Conservation (phyloP, 371 early-diverging fungal genomes). For the Zychaea mexicana region DNA sequence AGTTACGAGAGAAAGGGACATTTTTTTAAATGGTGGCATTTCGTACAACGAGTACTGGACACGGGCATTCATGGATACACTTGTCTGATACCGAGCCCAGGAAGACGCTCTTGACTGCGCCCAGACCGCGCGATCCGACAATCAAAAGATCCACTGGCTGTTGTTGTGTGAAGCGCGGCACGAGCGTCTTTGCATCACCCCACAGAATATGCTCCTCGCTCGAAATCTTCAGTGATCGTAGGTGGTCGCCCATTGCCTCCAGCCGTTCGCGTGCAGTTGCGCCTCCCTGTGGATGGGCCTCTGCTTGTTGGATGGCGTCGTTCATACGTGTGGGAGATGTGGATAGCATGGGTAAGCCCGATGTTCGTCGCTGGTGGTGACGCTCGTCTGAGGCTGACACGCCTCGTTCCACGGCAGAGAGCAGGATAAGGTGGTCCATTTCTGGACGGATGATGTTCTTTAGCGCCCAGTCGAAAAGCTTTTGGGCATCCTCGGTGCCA, state of each 20-base stretch:
- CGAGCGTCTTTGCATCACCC: constrained; percentile 42
- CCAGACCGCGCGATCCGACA: constrained; percentile 52
- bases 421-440: constrained; percentile 45
- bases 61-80: constrained; percentile 50
- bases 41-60: constrained; percentile 53
- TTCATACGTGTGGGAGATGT: constrained; percentile 27
- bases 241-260: constrained; percentile 30
- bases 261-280: constrained; percentile 33
- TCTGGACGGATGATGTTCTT: constrained; percentile 44
- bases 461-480: constrained; percentile 50
- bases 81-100: constrained; percentile 54
- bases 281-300: constrained; percentile 25
- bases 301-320: constrained; percentile 32
- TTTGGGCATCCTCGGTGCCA: constrained; percentile 50
- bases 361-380: not conserved
- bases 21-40: constrained; percentile 49
- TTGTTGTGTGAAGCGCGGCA: constrained; percentile 45
- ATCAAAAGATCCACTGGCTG: constrained; percentile 49
- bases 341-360: not conserved
- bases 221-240: constrained; percentile 32
- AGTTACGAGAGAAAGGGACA: not conserved
- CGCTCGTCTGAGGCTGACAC: constrained; percentile 10
- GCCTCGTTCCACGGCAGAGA: constrained; percentile 39
- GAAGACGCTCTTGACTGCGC: constrained; percentile 50
- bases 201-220: constrained; percentile 51